A percentile compares a stretch with the other conserved stretches of the same genome.
phyloP scores from a whole-genome alignment of 257 asterid genomes.

The Fraxinus americana region DNA sequence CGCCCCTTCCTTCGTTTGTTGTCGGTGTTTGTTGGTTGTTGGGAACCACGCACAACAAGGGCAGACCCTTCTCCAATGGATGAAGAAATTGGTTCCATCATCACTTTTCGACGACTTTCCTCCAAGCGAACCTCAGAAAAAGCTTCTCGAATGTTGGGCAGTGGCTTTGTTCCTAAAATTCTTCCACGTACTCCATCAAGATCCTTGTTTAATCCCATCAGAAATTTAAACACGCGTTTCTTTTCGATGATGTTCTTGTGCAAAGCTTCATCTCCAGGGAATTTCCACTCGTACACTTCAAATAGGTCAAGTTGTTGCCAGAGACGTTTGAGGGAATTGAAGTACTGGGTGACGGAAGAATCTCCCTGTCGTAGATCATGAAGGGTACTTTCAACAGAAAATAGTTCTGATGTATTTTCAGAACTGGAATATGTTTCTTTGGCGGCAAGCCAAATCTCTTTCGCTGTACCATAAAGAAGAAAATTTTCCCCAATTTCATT shows the following conservation, averaged over 20 bases:
- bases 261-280: background rate
- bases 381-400: background rate
- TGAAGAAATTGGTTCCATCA: background rate
- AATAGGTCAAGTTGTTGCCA: background rate
- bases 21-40: no score
- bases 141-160: background rate
- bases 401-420: background rate
- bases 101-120: background rate
- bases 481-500: background rate
- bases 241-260: background rate
- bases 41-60: background rate
- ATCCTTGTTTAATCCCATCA: background rate
- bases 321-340: background rate
- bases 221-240: background rate
- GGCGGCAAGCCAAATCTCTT: background rate
- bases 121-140: background rate
- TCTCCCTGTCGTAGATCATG: slow-evolving; percentile 1
- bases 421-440: background rate
- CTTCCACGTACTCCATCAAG: slow-evolving; percentile 8
- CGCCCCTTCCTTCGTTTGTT: background rate
- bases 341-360: background rate
- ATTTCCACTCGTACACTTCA: background rate
- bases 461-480: background rate
- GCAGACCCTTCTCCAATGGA: background rate
- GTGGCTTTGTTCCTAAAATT: background rate